Evolutionary conservation across 2,329 filamentous ascomycete genomes (phyloP).

Genomic region (Sporothrix globosa): DNA sequence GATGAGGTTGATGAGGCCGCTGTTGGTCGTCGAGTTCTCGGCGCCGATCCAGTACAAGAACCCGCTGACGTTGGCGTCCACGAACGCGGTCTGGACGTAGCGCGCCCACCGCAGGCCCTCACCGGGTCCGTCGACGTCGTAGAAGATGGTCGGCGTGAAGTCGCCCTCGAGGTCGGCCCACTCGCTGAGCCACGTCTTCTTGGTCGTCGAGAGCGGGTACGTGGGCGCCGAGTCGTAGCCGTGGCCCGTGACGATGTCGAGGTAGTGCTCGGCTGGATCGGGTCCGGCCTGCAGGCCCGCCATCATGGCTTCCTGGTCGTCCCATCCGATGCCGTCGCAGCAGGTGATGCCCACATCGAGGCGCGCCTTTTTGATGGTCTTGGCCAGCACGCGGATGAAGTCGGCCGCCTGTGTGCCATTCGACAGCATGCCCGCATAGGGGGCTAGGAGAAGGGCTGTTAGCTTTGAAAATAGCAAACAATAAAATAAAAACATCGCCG

Average conservation of each 20-base stretch:
- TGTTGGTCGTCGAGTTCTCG: constrained; percentile 22
- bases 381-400: constrained; percentile 15
- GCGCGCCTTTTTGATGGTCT: neutral
- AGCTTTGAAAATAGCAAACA: neutral
- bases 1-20: constrained; percentile 11
- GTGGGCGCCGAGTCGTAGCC: constrained; percentile 5
- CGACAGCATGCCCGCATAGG: neutral
- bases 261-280: neutral
- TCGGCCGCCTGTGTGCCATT: constrained; percentile 12
- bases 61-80: constrained; percentile 11
- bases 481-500: no score
- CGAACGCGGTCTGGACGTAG: constrained; percentile 9
- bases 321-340: constrained; percentile 22
- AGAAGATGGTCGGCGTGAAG: neutral
- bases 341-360: neutral
- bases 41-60: constrained; percentile 24
- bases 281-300: constrained; percentile 8
- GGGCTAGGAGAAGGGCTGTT: neutral
- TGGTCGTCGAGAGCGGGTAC: constrained; percentile 1
- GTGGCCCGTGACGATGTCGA: constrained; percentile 10
- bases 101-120: constrained; percentile 14
- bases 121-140: constrained; percentile 14
- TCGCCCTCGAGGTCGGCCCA: constrained; percentile 17
- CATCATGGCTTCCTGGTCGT: constrained; percentile 22
- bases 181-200: constrained; percentile 17